A percentile compares a stretch with the other conserved stretches of the same genome.
Conservation (phyloP, 768 basidiomycete species). For the Flagelloscypha sp. region DNA sequence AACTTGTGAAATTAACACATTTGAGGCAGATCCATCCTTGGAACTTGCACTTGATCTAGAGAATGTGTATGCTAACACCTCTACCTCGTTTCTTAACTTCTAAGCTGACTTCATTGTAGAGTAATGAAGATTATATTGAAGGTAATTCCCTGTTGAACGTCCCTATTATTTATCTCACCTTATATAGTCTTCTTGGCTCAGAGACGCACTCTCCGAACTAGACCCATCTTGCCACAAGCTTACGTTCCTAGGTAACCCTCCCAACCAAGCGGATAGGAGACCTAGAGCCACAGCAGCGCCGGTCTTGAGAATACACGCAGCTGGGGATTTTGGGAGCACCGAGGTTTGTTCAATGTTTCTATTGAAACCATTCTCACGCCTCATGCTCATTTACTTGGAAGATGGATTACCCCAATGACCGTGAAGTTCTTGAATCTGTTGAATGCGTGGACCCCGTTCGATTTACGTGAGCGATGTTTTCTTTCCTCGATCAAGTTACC, state of each 20-base stretch:
- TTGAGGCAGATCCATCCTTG: conserved; percentile 72
- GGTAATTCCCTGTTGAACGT: conserved; percentile 24
- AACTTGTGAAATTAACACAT: conserved; percentile 79
- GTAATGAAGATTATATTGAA: conserved; percentile 81
- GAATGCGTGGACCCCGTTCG: conserved; percentile 62
- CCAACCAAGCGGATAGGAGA: conserved; percentile 19
- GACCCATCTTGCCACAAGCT: conserved; percentile 84
- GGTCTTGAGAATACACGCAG: conserved; percentile 73
- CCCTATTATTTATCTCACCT: background rate
- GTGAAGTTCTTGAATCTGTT: conserved; percentile 84
- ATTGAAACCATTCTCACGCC: background rate
- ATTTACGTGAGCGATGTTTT: conserved; percentile 51
- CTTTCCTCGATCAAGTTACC: background rate
- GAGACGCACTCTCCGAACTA: conserved; percentile 85
- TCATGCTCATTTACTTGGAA: conserved; percentile 19
- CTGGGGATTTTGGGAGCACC: conserved; percentile 76
- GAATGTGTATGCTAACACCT: conserved; percentile 54
- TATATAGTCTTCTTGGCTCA: conserved; percentile 77
- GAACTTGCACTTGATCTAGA: conserved; percentile 73
- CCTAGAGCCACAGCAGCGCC: conserved; percentile 32
- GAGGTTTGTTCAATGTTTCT: conserved; percentile 41
- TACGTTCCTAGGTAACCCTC: conserved; percentile 73
- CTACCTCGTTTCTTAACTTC: conserved; percentile 3
- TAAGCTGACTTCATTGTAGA: conserved; percentile 24
- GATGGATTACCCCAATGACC: conserved; percentile 96